Conservation (phyloP, 176 grass and related monocot genomes). For the Paspalum notatum region DNA sequence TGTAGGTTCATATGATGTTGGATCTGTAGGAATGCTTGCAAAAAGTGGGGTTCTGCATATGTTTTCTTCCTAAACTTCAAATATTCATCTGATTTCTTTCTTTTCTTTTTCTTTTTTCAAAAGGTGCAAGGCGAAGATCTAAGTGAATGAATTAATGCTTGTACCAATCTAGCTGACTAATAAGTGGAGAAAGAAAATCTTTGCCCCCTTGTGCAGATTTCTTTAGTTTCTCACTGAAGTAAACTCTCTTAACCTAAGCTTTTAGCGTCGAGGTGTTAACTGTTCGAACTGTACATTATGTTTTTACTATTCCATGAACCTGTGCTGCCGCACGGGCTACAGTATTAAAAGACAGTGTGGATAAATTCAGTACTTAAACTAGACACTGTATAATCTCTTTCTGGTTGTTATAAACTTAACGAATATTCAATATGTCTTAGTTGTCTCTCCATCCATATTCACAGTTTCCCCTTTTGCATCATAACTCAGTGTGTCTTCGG, state of each 20-base stretch:
- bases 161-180: background rate
- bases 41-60: conserved; percentile 11
- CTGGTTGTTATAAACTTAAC: no score
- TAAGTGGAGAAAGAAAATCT: background rate
- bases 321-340: no score
- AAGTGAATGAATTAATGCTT: background rate
- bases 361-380: no score
- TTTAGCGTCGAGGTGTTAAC: background rate
- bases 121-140: background rate
- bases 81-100: background rate
- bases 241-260: background rate
- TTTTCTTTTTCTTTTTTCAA: no score
- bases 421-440: no score
- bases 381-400: no score
- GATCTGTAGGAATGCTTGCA: conserved; percentile 12
- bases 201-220: background rate
- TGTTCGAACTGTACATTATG: background rate
- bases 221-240: background rate
- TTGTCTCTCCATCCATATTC: no score
- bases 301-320: background rate
- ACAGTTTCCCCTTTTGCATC: no score
- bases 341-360: no score
- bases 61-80: conserved; percentile 9
- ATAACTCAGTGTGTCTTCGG: no score
- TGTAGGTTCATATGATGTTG: background rate